Base-by-base conservation (phyloP, 2,329 filamentous ascomycete genomes). In the Cytospora schulzeri region DNA sequence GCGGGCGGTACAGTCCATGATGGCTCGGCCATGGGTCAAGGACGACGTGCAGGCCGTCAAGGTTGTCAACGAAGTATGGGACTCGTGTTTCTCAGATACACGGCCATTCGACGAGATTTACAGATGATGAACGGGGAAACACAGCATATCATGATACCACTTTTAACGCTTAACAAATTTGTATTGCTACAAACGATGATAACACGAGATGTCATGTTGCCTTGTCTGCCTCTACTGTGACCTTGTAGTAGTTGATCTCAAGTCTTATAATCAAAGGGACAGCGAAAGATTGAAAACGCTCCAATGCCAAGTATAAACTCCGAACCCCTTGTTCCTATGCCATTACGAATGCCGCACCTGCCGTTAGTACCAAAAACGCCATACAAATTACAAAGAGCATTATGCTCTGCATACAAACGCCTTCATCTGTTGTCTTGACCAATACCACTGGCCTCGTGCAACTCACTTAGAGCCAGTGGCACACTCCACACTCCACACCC, bases 31-130 rank as follows among this genome's bases (percentile, higher is more conserved):
- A 19, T 83, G 84, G 55, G 95, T 93, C 74, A 91, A 91, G 76
- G 91, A 96, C 76, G 89, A 96, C 71, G 88, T 88, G 17, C 91
- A 98, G 70, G 95, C 95, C 4, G 85, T 87, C 59, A 92, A 91
- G 78, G 88, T 96, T 29, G 92, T 99, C 64, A 95, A 98, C 77
- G 90, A 96, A 77, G 95, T 99, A n/a, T 99, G 94, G 92, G 93
- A 97, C 70, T 97, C 93, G 71, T 99, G 95, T 77, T 99, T 96
- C 76, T 81, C 86, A 59, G 95, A 99, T 77, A 98, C 94, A 4
- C 83, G 95, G 73, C 95, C 95, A 2, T 99, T 99, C 77, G 93
- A 98, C 76, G 94, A 98, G 76, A 93, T 99, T 60, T 99, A 97
- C 76, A 88, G 92, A 76, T 94, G 76, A 80, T 55, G 41, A 4